Evolutionary conservation across 1,284 basidiomycete genomes (phyloP).

Genomic region (Inonotus obliquus): DNA sequence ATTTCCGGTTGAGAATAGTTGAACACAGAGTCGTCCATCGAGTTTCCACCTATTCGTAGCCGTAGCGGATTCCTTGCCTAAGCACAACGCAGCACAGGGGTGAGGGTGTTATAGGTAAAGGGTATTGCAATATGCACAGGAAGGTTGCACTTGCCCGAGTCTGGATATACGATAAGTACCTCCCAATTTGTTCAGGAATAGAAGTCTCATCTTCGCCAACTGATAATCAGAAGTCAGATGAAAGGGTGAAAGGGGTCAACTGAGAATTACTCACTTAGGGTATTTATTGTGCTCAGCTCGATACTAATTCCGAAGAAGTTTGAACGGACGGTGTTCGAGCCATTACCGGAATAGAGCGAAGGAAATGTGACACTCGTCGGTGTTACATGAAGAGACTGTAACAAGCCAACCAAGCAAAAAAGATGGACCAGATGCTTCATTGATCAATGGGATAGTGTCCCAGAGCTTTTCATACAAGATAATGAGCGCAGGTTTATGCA

Average conservation of each 20-base stretch:
- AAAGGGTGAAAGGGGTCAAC: neutral
- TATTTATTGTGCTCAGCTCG: slow-evolving; percentile 37
- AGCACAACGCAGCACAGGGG: too few relatives aligned
- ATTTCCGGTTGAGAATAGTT: slow-evolving; percentile 33
- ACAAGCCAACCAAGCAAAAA: neutral
- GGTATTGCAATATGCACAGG: too few relatives aligned
- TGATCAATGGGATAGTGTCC: neutral
- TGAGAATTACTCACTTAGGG: slow-evolving; percentile 30
- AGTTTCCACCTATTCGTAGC: slow-evolving; percentile 46
- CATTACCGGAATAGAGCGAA: slow-evolving; percentile 12
- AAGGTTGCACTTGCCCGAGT: slow-evolving; percentile 20
- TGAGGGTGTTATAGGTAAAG: neutral
- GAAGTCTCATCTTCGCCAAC: slow-evolving; percentile 38
- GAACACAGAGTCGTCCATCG: slow-evolving; percentile 36
- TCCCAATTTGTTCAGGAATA: slow-evolving; percentile 33
- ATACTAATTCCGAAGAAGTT: slow-evolving; percentile 41
- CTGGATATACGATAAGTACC: slow-evolving; percentile 35
- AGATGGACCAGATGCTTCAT: neutral
- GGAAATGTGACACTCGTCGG: slow-evolving; percentile 3
- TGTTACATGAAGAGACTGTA: neutral
- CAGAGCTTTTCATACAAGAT: too few relatives aligned
- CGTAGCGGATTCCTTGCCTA: slow-evolving; percentile 32
- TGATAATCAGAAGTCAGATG: slow-evolving; percentile 19
- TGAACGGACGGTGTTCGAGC: slow-evolving; percentile 28
- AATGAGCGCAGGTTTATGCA: too few relatives aligned